Evolutionary conservation across 208 protist species (phyloP), one percentile per base, ranked within the genome.

Genomic region (Strigomonas culicis): DNA sequence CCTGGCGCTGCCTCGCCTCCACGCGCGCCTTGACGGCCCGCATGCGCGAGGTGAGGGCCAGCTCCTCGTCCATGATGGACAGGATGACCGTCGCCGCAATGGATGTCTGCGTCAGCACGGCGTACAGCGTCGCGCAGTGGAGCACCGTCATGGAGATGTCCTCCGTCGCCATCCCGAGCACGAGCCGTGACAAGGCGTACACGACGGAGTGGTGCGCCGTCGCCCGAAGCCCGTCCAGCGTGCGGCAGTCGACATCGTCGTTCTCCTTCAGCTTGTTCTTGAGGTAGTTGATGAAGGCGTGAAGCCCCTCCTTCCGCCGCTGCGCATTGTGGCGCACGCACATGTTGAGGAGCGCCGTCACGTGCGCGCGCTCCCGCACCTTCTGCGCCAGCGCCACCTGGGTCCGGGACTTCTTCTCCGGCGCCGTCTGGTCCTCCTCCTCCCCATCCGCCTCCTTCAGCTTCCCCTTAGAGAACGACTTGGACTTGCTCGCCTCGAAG

Each of bases 91-190:
- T 67, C 0, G 85, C 49, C 19, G 66, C 75, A 19, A 95, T 70
- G 30, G 28, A 44, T 17, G 84, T 93, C 44, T 88, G 65, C 32
- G 60, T 46, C 41, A 95, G 71, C 34, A 86, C 71, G 11, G 89
- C 65, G 59, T 77, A 91, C 25, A 95, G 74, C 7, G 80, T 72
- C 57, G 93, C 86, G 53, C 84, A 86, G 70, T 90, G 71, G 50
- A 95, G 57, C 30, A 84, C 74, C 24, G 92, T 74, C 75, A 85
- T 88, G 11, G 90, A 74, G 11, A 92, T 72, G 65, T 95, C 82
- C 53, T 92, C 86, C 11, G 82, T 90, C 43, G 80, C 84, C 90
- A 93, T 93, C n/a, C 90, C 90, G 7, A 93, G 77, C 39, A 95
- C 47, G 13, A 95, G 67, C 8, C 90, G 82, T 6, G 86, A 87